Evolutionary conservation across 2,329 filamentous ascomycete species (phyloP), one percentile per base, ranked within the genome.

Genomic region (Xylariaceae sp.): DNA sequence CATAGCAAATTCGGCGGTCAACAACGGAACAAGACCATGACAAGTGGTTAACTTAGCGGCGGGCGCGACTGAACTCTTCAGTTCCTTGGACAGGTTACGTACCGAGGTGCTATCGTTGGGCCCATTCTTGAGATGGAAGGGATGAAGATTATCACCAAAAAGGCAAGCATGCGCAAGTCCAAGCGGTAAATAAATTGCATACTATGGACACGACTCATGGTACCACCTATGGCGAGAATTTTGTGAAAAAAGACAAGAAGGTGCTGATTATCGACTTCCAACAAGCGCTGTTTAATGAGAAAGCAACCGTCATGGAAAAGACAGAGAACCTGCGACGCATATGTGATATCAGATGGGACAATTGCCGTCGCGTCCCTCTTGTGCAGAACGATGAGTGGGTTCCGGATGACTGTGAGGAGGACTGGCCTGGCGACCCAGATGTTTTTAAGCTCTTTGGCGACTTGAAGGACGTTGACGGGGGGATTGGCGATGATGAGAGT

Each of bases 41-140:
- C 30, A 12, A 4, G 5, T n/a, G n/a, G n/a, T n/a, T n/a, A n/a
- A n/a, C n/a, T n/a, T n/a, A 11, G 38, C 6, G 35, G 41, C 2
- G 45, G 49, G 5, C 45, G 31, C 15, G 31, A 27, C 4, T 27
- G 47, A 7, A 39, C 49, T n/a, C 49, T 44, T 12, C 3, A 44
- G 4, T 51, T 51, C 30, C 45, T 51, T 5, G 49, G 44, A 5
- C 49, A 51, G 18, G 44, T 51, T n/a, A 51, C 49, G 30, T 48
- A 48, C 14, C 18, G 17, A 2, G 49, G 49, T 1, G 30, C 31
- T 9, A 19, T 51, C 10, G 36, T 51, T 6, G 49, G 49, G 3
- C 44, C 40, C 15, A 38, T 44, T 2, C 1, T 44, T 2, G 41
- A 51, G 30, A 1, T 51, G 6, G 41, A 48, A 41, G 49, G 45